Base-by-base conservation (phyloP, 2,329 filamentous ascomycete species). In the Aspergillus ibericus region DNA sequence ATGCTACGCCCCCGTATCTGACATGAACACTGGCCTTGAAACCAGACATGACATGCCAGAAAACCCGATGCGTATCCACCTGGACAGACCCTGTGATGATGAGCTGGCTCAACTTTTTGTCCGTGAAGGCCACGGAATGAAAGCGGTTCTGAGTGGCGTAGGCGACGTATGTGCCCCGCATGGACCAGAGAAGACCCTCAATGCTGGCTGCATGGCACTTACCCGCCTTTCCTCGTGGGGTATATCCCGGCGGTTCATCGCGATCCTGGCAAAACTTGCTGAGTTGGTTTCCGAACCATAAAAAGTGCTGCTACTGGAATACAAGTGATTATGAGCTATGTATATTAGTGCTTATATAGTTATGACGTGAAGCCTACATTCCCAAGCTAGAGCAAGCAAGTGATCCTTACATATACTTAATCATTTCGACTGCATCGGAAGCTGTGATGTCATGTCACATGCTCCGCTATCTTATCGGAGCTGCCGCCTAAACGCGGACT, bases 41-140 rank as follows among this genome's bases (percentile, higher is more conserved):
- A 44, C 56, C 7, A 48, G 58, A 18, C 40, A 52, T 38, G 61
- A 64, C 12, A 50, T 59, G n/a, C 65, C 64, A 3, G 66, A 67
- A 1, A 72, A 76, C 16, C 76, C 79, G 0, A 75, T 70, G 0
- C 80, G 81, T 8, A 82, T 85, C 36, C 78, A 81, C 16, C 72
- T 86, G 0, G 84, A 86, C 56, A 75, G 83, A 9, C 83, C 83
- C 0, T 79, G 79, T 2, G 82, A 85, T 60, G 84, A 86, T 65
- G 83, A 85, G 63, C 75, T 85, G 50, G 82, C 85, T 1, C 83
- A 86, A 63, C 69, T 80, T 1, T 86, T 83, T 66, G 82, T 86
- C 0, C 73, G 78, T 10, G 73, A 78, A 15, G 83, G 83, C 0
- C 72, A 78, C 29, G 72, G 64, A 3, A 83, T 86, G 78, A 75